These are phyloP conservation scores for Geoglossum cookeanum DNA, from an alignment of 2,329 filamentous ascomycete genomes.

Conservation along the genomic window DNA sequence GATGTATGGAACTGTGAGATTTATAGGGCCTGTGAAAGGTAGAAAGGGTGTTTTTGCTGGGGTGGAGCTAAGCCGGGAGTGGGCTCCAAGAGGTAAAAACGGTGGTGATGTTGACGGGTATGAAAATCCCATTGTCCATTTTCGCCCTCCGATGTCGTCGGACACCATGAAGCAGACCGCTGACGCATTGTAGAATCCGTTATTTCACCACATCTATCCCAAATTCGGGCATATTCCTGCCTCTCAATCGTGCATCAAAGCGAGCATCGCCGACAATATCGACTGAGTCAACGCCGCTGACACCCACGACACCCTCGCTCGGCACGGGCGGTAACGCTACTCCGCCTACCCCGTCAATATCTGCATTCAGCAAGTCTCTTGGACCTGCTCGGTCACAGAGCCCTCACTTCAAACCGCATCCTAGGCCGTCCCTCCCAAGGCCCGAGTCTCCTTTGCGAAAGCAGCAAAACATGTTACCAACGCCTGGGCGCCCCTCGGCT, in stretches of 20 bases:
- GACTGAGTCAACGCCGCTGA: conserved; percentile 38
- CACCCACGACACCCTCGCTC: conserved; percentile 44
- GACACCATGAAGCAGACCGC: not conserved
- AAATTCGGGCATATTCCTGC: conserved; percentile 85
- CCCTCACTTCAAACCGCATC: conserved; percentile 47
- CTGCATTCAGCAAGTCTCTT: conserved; percentile 78
- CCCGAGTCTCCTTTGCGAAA: conserved; percentile 72
- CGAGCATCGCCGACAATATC: conserved; percentile 38
- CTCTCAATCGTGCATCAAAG: conserved; percentile 59
- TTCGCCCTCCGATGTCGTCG: not conserved
- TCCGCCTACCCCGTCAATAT: conserved; percentile 43
- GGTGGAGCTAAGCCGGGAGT: conserved; percentile 70
- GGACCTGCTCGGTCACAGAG: conserved; percentile 56
- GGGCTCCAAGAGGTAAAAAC: conserved; percentile 75
- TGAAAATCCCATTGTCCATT: conserved; percentile 4
- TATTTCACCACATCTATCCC: conserved; percentile 70
- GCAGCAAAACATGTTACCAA: conserved; percentile 34
- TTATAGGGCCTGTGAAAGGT: conserved; percentile 67
- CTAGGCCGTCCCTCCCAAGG: conserved; percentile 55
- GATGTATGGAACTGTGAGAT: conserved; percentile 80
- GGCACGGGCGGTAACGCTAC: conserved; percentile 19
- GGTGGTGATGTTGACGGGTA: conserved; percentile 91
- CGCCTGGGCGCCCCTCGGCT: conserved; percentile 38
- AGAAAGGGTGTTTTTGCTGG: conserved; percentile 87
- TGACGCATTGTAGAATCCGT: conserved; percentile 26